Evolutionary conservation across 441 rosid genomes (phyloP).

Genomic region (Jatropha multifida): DNA sequence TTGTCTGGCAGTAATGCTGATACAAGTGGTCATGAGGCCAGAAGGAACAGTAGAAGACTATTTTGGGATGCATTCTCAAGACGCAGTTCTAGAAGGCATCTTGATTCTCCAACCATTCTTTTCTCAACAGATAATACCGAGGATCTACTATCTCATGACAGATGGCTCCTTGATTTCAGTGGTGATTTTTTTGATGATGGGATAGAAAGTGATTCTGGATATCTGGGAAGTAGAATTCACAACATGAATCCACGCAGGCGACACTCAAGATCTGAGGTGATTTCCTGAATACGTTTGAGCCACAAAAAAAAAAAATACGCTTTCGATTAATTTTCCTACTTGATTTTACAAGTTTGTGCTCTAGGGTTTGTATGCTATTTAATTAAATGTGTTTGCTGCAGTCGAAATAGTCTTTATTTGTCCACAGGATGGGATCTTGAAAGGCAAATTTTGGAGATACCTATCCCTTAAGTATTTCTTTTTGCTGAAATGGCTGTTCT

Average conservation of each 20-base stretch:
- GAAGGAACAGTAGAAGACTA: constrained; percentile 51
- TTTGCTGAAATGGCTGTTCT: neutral
- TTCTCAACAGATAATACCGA: constrained; percentile 44
- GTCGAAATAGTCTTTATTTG: neutral
- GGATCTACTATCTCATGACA: constrained; percentile 43
- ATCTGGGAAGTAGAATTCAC: constrained; percentile 46
- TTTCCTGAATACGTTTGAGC: constrained; percentile 7
- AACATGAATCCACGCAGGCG: constrained; percentile 47
- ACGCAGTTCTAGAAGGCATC: constrained; percentile 42
- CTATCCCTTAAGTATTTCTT: neutral
- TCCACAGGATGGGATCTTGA: neutral
- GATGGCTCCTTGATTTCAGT: constrained; percentile 59
- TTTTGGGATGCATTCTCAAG: constrained; percentile 65
- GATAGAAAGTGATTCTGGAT: constrained; percentile 45
- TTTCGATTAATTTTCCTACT: neutral
- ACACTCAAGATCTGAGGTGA: constrained; percentile 65
- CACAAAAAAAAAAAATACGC: too few relatives aligned
- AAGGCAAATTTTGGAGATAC: neutral
- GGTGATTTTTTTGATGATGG: constrained; percentile 44
- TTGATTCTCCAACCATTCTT: constrained; percentile 40
- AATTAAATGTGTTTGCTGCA: neutral
- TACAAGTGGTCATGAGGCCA: constrained; percentile 37
- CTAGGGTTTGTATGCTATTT: neutral
- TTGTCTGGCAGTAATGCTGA: constrained; percentile 43
- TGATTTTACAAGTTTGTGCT: neutral